phyloP scores from a whole-genome alignment of 2,329 filamentous ascomycete genomes.

The Stemphylium beticola region DNA sequence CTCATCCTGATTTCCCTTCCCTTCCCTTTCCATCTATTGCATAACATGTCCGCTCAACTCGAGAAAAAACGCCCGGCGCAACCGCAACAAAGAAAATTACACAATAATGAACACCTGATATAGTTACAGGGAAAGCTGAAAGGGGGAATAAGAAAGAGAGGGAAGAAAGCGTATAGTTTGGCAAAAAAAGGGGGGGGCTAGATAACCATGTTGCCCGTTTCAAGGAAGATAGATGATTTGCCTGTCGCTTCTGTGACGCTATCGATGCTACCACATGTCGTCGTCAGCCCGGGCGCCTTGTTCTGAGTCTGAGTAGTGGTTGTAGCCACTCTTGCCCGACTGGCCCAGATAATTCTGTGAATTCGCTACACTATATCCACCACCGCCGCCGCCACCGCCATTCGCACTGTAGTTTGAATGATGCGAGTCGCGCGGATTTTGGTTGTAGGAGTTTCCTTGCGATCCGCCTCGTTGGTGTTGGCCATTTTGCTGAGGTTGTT shows the following conservation, averaged over 20 bases:
- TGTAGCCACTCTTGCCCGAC: slow-evolving; percentile 30
- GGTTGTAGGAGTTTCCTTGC: slow-evolving; percentile 23
- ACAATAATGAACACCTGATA: not conserved
- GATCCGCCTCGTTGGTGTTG: slow-evolving; percentile 15
- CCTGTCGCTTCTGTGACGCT: not conserved
- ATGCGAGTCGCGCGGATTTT: slow-evolving; percentile 40
- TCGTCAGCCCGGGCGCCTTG: slow-evolving; percentile 40
- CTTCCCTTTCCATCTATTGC: not conserved
- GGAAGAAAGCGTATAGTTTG: not conserved
- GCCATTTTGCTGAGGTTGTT: slow-evolving; percentile 20
- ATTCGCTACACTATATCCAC: slow-evolving; percentile 47
- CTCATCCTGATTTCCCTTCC: not conserved
- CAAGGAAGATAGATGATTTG: not conserved
- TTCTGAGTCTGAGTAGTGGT: slow-evolving; percentile 39
- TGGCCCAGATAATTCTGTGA: slow-evolving; percentile 46
- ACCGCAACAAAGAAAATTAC: not conserved
- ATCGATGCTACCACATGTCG: slow-evolving; percentile 47
- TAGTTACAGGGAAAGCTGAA: slow-evolving; percentile 1
- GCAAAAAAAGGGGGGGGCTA: not conserved
- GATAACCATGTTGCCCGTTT: not conserved
- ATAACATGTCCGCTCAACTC: not conserved
- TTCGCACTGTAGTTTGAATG: slow-evolving; percentile 39
- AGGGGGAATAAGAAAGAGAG: not conserved
- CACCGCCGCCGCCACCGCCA: slow-evolving; percentile 22
- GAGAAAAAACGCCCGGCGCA: not conserved